A percentile compares a stretch with the other conserved stretches of the same genome.
Conservation (phyloP, 129 eudicot species). For the carrot (Daucus carota) region DNA sequence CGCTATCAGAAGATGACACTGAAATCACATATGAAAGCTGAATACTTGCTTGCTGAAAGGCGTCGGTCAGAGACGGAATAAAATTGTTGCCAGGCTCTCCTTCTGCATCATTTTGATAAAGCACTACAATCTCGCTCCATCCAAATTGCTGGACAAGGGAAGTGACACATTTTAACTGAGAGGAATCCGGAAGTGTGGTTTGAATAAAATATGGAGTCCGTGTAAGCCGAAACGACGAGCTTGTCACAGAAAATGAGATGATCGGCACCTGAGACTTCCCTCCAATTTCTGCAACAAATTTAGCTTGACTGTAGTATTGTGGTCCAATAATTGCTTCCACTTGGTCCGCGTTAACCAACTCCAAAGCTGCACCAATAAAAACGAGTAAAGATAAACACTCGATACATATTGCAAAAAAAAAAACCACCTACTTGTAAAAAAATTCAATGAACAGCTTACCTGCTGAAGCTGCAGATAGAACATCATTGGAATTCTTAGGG, state of each 20-base stretch:
- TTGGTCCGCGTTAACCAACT: slow-evolving; percentile 18
- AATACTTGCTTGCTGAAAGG: slow-evolving; percentile 10
- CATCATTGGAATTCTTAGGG: slow-evolving; percentile 7
- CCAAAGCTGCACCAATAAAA: slow-evolving; percentile 20
- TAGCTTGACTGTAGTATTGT: slow-evolving; percentile 6
- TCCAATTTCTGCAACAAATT: slow-evolving; percentile 25
- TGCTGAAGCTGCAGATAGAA: slow-evolving; percentile 21
- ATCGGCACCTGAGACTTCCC: slow-evolving; percentile 29
- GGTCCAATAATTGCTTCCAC: slow-evolving; percentile 34
- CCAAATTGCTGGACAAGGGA: slow-evolving; percentile 15
- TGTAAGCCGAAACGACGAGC: slow-evolving; percentile 1
- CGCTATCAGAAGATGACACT: slow-evolving; percentile 2
- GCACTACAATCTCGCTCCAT: slow-evolving; percentile 20
- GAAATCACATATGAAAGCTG: slow-evolving; percentile 9
- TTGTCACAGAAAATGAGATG: slow-evolving; percentile 27
- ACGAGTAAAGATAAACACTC: not conserved
- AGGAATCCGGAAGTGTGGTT: slow-evolving; percentile 12
- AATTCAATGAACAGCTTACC: slow-evolving; percentile 1
- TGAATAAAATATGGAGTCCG: slow-evolving; percentile 12
- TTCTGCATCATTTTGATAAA: slow-evolving; percentile 17
- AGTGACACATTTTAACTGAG: slow-evolving; percentile 20
- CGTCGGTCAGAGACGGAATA: slow-evolving; percentile 13
- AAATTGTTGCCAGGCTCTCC: slow-evolving; percentile 16
- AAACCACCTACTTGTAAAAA: not conserved
- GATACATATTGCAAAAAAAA: not conserved